These are phyloP conservation scores for Sporisorium graminicola DNA, from an alignment of 1,284 basidiomycete genomes.

Conservation along the genomic window DNA sequence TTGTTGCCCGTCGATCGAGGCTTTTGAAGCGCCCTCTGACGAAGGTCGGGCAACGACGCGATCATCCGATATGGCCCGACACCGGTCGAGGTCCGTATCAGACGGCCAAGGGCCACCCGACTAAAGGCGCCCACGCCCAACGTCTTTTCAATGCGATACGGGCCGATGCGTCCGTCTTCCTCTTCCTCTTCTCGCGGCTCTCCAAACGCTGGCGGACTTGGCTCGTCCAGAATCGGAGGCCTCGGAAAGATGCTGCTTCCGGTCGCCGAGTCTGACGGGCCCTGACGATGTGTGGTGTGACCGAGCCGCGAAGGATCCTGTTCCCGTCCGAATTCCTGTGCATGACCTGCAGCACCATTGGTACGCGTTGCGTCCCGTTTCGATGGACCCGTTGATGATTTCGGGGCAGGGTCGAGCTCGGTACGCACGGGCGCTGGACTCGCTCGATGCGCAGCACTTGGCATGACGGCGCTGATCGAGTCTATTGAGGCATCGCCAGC, in stretches of 20 bases:
- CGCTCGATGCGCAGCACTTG: slow-evolving; percentile 13
- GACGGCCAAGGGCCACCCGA: slow-evolving; percentile 60
- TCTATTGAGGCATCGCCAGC: slow-evolving; percentile 33
- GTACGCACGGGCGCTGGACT: slow-evolving; percentile 16
- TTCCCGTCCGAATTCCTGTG: background rate
- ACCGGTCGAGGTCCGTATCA: slow-evolving; percentile 9
- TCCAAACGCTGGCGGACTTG: slow-evolving; percentile 12
- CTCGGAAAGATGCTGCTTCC: slow-evolving; percentile 39
- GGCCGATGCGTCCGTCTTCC: slow-evolving; percentile 50
- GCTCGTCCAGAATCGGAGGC: slow-evolving; percentile 1
- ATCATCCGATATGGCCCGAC: slow-evolving; percentile 19
- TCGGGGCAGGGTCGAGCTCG: slow-evolving; percentile 11
- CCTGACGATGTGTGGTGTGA: slow-evolving; percentile 21
- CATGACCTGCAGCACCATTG: background rate
- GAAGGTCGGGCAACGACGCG: slow-evolving; percentile 32
- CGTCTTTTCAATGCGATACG: slow-evolving; percentile 55
- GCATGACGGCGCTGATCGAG: slow-evolving; percentile 15
- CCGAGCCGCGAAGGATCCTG: slow-evolving; percentile 17
- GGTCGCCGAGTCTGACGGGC: slow-evolving; percentile 30
- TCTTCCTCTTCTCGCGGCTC: slow-evolving; percentile 58
- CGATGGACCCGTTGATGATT: slow-evolving; percentile 3
- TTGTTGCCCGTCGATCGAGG: slow-evolving; percentile 1
- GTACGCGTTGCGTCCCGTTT: background rate
- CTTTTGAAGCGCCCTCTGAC: slow-evolving; percentile 29
- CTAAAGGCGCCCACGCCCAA: slow-evolving; percentile 68